A percentile compares a stretch with the other conserved stretches of the same genome.
These are phyloP conservation scores for Cucumis variabilis DNA, from an alignment of 331 rosid genomes.

Conservation along the genomic window DNA sequence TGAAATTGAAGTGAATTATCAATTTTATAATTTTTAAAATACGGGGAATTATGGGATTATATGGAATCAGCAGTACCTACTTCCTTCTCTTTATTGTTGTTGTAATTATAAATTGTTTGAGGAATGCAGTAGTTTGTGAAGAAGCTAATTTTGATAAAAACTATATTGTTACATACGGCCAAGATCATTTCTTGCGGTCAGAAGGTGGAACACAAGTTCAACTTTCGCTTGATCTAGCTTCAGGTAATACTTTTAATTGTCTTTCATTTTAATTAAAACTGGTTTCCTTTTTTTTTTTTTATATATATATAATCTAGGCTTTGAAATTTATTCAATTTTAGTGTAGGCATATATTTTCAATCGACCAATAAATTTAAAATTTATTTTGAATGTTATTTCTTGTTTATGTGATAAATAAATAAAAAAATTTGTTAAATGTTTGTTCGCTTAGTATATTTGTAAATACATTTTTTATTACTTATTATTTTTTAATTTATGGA, in stretches of 20 bases:
- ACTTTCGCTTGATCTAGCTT: constrained; percentile 26
- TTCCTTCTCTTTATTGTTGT: neutral
- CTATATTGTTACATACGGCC: constrained; percentile 16
- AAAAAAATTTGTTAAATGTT: no score
- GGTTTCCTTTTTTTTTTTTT: no score
- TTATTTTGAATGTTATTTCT: no score
- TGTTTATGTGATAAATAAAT: no score
- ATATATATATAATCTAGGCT: no score
- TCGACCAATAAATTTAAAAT: no score
- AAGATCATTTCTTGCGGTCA: constrained; percentile 28
- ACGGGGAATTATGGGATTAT: neutral
- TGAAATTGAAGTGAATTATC: neutral
- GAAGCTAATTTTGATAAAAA: constrained; percentile 21
- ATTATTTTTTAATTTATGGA: no score
- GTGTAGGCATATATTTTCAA: no score
- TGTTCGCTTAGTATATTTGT: no score
- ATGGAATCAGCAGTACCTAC: neutral
- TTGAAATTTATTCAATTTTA: no score
- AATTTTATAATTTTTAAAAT: neutral
- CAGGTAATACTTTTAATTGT: neutral
- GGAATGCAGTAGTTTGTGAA: neutral
- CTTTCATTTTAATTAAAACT: no score
- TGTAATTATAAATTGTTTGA: neutral
- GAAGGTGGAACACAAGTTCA: constrained; percentile 32
- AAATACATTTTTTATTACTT: no score